phyloP scores from a whole-genome alignment of 2,329 filamentous ascomycete genomes.

The Microthyrium microscopicum region DNA sequence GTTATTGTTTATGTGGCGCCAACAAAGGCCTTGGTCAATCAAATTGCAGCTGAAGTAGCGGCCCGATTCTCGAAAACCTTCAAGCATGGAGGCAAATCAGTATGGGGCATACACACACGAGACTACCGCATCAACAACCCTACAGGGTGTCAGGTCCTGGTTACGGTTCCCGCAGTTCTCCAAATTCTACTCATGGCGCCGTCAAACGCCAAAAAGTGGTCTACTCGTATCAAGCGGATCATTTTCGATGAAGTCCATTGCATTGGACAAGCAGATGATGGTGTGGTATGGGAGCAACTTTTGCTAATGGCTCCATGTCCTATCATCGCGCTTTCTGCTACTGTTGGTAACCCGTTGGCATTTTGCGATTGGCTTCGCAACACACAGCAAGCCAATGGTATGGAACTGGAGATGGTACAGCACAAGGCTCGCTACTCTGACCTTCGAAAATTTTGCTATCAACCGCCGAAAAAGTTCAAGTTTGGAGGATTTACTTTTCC shows the following conservation, averaged over 20 bases:
- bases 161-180: slow-evolving; percentile 62
- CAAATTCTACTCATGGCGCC: slow-evolving; percentile 61
- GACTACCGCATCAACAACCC: slow-evolving; percentile 63
- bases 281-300: slow-evolving; percentile 63
- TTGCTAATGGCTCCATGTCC: slow-evolving; percentile 58
- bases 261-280: slow-evolving; percentile 61
- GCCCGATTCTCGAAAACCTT: slow-evolving; percentile 55
- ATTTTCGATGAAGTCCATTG: slow-evolving; percentile 75
- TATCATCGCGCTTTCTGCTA: slow-evolving; percentile 65
- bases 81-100: slow-evolving; percentile 43
- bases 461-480: slow-evolving; percentile 28
- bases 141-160: slow-evolving; percentile 54
- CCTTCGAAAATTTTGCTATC: slow-evolving; percentile 56
- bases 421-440: slow-evolving; percentile 59
- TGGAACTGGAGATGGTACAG: slow-evolving; percentile 49
- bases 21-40: slow-evolving; percentile 68
- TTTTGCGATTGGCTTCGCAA: slow-evolving; percentile 52
- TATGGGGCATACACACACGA: slow-evolving; percentile 65
- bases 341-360: slow-evolving; percentile 56
- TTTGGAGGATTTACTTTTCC: slow-evolving; percentile 36
- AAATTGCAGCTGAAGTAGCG: slow-evolving; percentile 65
- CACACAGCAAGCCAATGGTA: slow-evolving; percentile 46
- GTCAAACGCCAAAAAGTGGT: slow-evolving; percentile 49
- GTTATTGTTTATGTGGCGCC: slow-evolving; percentile 66
- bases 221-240: slow-evolving; percentile 51